Evolutionary conservation across 2,329 filamentous ascomycete genomes (phyloP).

Genomic region (Colletotrichum sp.): DNA sequence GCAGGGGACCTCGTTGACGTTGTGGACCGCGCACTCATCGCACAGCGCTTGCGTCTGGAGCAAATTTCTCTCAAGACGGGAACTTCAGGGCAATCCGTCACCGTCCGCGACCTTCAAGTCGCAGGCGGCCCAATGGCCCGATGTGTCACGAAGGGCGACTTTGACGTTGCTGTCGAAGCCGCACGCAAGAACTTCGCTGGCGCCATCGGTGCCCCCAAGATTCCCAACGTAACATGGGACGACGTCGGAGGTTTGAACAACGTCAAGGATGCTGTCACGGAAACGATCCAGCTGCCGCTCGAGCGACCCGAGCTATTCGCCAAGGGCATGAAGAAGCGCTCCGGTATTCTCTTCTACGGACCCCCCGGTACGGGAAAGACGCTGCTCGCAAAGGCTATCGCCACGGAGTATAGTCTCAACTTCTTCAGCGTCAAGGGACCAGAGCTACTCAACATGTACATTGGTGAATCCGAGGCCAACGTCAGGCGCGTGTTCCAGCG

Average conservation of each 20-base stretch:
- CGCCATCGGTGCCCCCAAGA: conserved; percentile 96
- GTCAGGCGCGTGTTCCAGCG: conserved; percentile 88
- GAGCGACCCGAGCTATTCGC: conserved; percentile 93
- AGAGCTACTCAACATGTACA: conserved; percentile 94
- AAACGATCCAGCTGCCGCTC: conserved; percentile 93
- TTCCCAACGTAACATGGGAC: conserved; percentile 95
- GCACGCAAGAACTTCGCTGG: conserved; percentile 98
- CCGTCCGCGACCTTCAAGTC: conserved; percentile 82
- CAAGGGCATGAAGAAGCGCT: conserved; percentile 97
- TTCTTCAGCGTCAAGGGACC: conserved; percentile 95
- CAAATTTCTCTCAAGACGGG: conserved; percentile 62
- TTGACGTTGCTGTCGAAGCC: conserved; percentile 91
- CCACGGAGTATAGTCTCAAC: conserved; percentile 91
- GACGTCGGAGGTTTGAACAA: conserved; percentile 93
- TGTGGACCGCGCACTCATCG: conserved; percentile 85
- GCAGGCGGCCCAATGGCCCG: conserved; percentile 82
- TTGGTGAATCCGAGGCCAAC: conserved; percentile 92
- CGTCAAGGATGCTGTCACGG: conserved; percentile 95
- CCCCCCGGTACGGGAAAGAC: conserved; percentile 93
- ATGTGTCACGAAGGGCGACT: conserved; percentile 81
- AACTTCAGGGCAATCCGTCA: conserved; percentile 50
- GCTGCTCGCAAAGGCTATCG: conserved; percentile 89
- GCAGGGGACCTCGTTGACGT: conserved; percentile 95
- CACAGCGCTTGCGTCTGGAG: conserved; percentile 77
- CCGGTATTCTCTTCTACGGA: conserved; percentile 85